Evolutionary conservation across 176 grass and related monocot species (phyloP).

Genomic region (Carex myosuroides): DNA sequence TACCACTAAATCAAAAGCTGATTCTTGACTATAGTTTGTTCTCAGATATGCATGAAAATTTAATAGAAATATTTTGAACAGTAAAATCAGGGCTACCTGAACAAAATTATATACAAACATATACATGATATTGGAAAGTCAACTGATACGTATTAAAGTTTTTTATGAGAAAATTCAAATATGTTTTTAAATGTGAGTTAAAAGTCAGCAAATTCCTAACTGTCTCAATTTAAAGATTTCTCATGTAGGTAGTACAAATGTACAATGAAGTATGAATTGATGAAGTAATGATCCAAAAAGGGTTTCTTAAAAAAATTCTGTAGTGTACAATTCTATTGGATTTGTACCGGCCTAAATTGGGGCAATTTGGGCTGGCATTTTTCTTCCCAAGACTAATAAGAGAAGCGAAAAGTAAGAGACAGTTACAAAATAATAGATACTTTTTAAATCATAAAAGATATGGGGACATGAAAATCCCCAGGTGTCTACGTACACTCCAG

Average conservation of each 20-base stretch:
- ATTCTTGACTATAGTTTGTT: too few species aligned
- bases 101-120: too few species aligned
- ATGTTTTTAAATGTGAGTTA: too few species aligned
- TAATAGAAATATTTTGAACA: too few species aligned
- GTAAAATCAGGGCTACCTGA: too few species aligned
- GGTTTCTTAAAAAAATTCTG: not conserved
- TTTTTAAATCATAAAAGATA: conserved; percentile 28
- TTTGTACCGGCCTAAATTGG: conserved; percentile 17
- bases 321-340: not conserved
- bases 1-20: too few species aligned
- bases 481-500: conserved; percentile 31
- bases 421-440: conserved; percentile 17
- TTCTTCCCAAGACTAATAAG: conserved; percentile 18
- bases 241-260: not conserved
- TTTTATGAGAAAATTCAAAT: too few species aligned
- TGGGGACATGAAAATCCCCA: conserved; percentile 55
- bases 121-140: too few species aligned
- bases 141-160: too few species aligned
- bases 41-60: too few species aligned
- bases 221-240: too few species aligned
- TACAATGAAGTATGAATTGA: not conserved
- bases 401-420: conserved; percentile 46
- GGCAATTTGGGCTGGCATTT: conserved; percentile 30
- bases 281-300: not conserved
- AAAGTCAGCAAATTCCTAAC: too few species aligned